Base-by-base conservation (phyloP, 306 rosid genomes). In the Astragalus glycyphyllos region DNA sequence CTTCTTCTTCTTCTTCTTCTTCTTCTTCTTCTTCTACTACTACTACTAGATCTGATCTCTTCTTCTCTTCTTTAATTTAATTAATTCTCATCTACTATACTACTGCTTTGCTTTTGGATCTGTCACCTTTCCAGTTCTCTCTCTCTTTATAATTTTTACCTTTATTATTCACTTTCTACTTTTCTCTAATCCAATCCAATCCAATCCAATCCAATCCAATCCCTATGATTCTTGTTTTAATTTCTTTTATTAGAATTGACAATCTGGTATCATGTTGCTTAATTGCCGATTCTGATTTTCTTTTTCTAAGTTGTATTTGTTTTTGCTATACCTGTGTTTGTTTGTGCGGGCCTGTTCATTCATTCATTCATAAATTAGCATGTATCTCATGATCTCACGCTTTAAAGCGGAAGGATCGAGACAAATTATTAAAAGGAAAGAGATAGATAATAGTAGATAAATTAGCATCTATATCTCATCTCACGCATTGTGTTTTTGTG, bases 31-130 rank as follows among this genome's bases (percentile, higher is more conserved):
- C 14, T 35, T 4, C 17, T 59, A 15, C 17, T 60, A 38, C 57
- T 31, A 1, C 6, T 38, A 34, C 32, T 42, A 79, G 78, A 67
- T 72, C 70, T 73, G 58, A 61, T 59, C 65, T 35, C 13, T 10
- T 51, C 15, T 11, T 8, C 10, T 8, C 2, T 3, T 61, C 8
- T 6, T 5, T 45, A 0, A 7, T 6, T 5, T 45, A 0, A 0
- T 46, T 26, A 0, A 14, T 2, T 15, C 45, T 5, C 20, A 9
- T 8, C 15, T 3, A 46, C 7, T n/a, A 5, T 11, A 35, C 10
- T 41, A 16, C 23, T 41, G 20, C 7, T 16, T 61, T 41, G 20
- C 7, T 16, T 61, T 61, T 17, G 17, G 54, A 63, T 63, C 69
- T 61, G 54, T 48, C 8, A 14, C 54, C 23, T 48, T 48, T 46